phyloP scores from a whole-genome alignment of 2,329 filamentous ascomycete genomes.

The Endocalyx cinctus region DNA sequence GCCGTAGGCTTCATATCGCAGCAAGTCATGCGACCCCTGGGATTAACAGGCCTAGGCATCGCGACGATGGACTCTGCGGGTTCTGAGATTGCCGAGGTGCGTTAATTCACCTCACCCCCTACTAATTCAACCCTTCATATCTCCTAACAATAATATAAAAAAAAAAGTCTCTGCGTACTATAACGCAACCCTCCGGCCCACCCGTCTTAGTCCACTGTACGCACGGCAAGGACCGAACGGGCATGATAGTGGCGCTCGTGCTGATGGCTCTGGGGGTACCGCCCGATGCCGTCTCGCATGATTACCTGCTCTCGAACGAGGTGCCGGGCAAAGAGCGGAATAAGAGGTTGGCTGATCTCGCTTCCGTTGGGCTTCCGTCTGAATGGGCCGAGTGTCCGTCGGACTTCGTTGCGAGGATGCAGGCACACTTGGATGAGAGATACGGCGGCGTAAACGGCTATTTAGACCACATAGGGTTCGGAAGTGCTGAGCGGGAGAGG shows the following conservation, averaged over 20 bases:
- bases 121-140: not conserved
- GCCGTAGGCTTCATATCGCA: slow-evolving; percentile 66
- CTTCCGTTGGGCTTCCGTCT: slow-evolving; percentile 65
- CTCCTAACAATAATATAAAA: slow-evolving; percentile 1
- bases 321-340: slow-evolving; percentile 57
- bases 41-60: slow-evolving; percentile 64
- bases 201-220: slow-evolving; percentile 78
- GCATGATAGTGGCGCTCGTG: slow-evolving; percentile 64
- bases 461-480: slow-evolving; percentile 58
- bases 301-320: slow-evolving; percentile 65
- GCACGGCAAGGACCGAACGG: slow-evolving; percentile 83
- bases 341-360: slow-evolving; percentile 63
- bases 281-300: slow-evolving; percentile 56
- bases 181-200: slow-evolving; percentile 44
- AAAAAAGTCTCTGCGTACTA: slow-evolving; percentile 41
- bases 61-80: slow-evolving; percentile 67
- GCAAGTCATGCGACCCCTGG: slow-evolving; percentile 67
- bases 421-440: slow-evolving; percentile 50
- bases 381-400: slow-evolving; percentile 65
- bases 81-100: slow-evolving; percentile 50
- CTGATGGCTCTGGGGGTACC: slow-evolving; percentile 60
- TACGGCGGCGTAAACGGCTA: slow-evolving; percentile 68
- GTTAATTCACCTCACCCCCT: not conserved
- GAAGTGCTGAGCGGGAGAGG: slow-evolving; percentile 33
- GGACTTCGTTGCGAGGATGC: slow-evolving; percentile 58